phyloP scores from a whole-genome alignment of 1,284 basidiomycete species.

The Irpex sp. region DNA sequence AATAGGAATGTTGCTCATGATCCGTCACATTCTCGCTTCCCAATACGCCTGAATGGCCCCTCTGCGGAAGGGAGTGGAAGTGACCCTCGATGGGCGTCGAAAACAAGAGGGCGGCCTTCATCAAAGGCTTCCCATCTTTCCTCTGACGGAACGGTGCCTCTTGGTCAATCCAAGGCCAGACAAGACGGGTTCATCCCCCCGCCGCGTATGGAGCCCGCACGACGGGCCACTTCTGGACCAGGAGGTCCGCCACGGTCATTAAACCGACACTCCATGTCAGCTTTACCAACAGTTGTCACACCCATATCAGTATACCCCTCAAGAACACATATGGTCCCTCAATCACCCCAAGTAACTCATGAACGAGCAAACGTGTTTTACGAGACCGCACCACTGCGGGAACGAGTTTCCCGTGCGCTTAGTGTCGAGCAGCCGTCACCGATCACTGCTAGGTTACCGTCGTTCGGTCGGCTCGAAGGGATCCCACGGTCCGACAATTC shows the following conservation, averaged over 20 bases:
- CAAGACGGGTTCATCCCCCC: conserved; percentile 20
- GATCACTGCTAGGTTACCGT: conserved; percentile 11
- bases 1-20: conserved; percentile 16
- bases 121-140: conserved; percentile 16
- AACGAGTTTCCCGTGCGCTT: conserved; percentile 16
- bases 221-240: conserved; percentile 35
- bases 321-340: conserved; percentile 11
- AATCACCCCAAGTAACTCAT: conserved; percentile 17
- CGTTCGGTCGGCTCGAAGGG: conserved; percentile 13
- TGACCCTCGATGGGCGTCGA: conserved; percentile 23
- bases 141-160: conserved; percentile 3
- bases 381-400: conserved; percentile 24
- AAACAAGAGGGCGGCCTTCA: conserved; percentile 23
- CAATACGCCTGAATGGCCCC: conserved; percentile 7
- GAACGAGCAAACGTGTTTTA: conserved; percentile 25
- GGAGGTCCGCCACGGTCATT: conserved; percentile 24
- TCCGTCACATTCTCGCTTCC: conserved; percentile 16
- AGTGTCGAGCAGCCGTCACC: neutral
- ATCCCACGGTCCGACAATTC: conserved; percentile 1
- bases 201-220: conserved; percentile 25
- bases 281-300: conserved; percentile 22
- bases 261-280: conserved; percentile 18
- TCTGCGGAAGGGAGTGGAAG: conserved; percentile 18
- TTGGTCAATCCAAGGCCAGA: conserved; percentile 1
- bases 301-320: conserved; percentile 21